Evolutionary conservation across 495 filamentous ascomycete genomes (phyloP).

Genomic region (Hypoxylon trugodes): DNA sequence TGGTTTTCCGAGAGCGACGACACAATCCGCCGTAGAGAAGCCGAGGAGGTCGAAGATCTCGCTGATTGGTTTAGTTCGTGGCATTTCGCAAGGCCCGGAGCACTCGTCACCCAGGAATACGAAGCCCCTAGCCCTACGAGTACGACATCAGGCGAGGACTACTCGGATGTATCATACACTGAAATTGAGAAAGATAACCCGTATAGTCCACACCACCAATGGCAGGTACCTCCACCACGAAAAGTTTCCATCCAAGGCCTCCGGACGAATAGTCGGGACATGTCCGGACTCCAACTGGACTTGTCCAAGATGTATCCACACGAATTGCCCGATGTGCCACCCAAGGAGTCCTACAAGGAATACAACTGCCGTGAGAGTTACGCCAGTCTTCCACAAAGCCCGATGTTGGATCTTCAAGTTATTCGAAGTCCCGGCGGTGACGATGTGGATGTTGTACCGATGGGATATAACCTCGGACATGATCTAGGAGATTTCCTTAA

Average conservation of each 20-base stretch:
- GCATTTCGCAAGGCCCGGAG: slow-evolving; percentile 49
- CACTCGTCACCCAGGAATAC: slow-evolving; percentile 40
- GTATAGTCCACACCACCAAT: slow-evolving; percentile 36
- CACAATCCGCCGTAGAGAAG: slow-evolving; percentile 47
- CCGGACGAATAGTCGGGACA: slow-evolving; percentile 30
- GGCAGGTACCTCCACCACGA: slow-evolving; percentile 28
- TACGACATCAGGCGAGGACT: slow-evolving; percentile 41
- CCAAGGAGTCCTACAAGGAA: slow-evolving; percentile 19
- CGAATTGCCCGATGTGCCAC: slow-evolving; percentile 21
- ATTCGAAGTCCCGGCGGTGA: slow-evolving; percentile 49
- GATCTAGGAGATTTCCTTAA: slow-evolving; percentile 61
- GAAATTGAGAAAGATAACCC: slow-evolving; percentile 34
- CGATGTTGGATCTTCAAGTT: slow-evolving; percentile 59
- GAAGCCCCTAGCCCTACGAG: slow-evolving; percentile 42
- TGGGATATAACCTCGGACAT: slow-evolving; percentile 64
- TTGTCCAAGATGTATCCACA: slow-evolving; percentile 25
- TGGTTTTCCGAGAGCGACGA: slow-evolving; percentile 55
- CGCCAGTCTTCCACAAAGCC: slow-evolving; percentile 57
- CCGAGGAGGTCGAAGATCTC: slow-evolving; percentile 52
- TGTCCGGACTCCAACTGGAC: slow-evolving; percentile 20
- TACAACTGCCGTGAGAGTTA: slow-evolving; percentile 42
- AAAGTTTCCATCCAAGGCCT: slow-evolving; percentile 13
- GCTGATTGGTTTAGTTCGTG: slow-evolving; percentile 54
- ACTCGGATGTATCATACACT: slow-evolving; percentile 36
- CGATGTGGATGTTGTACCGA: slow-evolving; percentile 55